Base-by-base conservation (phyloP, 257 asterid genomes). In the Nicotiana paniculata region DNA sequence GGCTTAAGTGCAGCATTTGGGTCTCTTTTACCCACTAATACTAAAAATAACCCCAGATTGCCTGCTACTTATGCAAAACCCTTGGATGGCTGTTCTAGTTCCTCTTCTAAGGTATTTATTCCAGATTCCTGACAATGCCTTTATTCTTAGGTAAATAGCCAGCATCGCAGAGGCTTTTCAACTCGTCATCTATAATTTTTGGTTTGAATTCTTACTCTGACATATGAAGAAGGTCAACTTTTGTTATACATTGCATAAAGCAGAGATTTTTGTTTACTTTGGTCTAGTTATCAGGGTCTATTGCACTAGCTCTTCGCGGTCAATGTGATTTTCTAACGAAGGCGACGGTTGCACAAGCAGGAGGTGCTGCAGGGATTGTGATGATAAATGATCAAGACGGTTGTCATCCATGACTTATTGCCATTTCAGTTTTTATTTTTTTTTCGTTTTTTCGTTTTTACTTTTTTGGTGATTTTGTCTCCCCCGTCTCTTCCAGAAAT, bases 341-440 rank as follows among this genome's bases (percentile, higher is more conserved):
- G 91, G 99, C 99, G 83, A 66, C 85, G 81, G 82, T 90, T 69
- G 98, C 97, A 69, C 96, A 94, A 91, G 95, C 89, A 69, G 93
- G 90, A 82, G 98, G 96, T 78, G 98, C 99, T 82, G 91, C 90
- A 16, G 99, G 90, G 83, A 79, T 96, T 84, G 85, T 94, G 87
- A 88, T 96, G 90, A 89, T 96, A 84, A 96, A 96, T 78, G 91
- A 90, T 46, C 95, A 89, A 35, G 97, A 92, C 91, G 98, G 99
- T 96, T 68, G 54, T 75, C 28, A 75, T 75, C 46, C 64, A 75
- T 15, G 43, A 26, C 39, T 75, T 24, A 16, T 51, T 51, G 63
- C 16, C 80, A 75, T 75, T 28, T 51, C 17, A 75, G 17, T 51
- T 75, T 48, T 81, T 75, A 51, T 75, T 53, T 81, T 77, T 70